Conservation (phyloP, 805 yeast genomes). For the Isabelozyma heimii region DNA sequence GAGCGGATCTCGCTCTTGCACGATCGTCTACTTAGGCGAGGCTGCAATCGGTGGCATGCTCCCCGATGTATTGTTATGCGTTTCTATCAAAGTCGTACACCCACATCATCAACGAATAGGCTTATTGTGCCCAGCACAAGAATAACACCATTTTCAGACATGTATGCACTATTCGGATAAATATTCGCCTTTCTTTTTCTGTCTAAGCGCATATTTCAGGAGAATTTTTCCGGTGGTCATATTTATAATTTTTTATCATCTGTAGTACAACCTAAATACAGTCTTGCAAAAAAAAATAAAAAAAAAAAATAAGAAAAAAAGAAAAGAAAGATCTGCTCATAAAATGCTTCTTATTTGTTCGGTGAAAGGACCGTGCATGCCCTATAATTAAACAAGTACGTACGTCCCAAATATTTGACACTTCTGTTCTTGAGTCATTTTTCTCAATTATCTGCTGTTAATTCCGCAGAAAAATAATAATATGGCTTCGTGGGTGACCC, state of each 20-base stretch:
- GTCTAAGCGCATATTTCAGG: neutral
- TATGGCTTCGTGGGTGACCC: neutral
- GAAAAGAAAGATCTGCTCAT: too few species aligned
- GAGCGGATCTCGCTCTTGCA: too few species aligned
- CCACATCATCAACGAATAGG: too few species aligned
- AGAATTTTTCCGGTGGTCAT: neutral
- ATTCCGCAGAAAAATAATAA: neutral
- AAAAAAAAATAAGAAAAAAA: too few species aligned
- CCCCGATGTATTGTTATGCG: too few species aligned
- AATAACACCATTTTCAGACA: neutral
- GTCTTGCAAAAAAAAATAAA: too few species aligned
- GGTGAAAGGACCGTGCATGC: neutral
- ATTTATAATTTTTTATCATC: neutral
- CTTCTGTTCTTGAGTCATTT: neutral
- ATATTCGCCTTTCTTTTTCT: neutral
- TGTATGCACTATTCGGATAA: neutral
- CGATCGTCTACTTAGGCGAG: too few species aligned
- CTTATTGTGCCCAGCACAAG: neutral
- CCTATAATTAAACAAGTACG: neutral
- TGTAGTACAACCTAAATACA: neutral
- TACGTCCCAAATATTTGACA: neutral
- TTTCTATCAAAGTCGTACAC: too few species aligned
- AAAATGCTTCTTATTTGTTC: too few species aligned
- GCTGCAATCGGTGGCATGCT: too few species aligned
- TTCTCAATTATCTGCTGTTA: neutral